A percentile compares a stretch with the other conserved stretches of the same genome.
These are phyloP conservation scores for Diplodia intermedia DNA, from an alignment of 2,329 filamentous ascomycete genomes.

Conservation along the genomic window DNA sequence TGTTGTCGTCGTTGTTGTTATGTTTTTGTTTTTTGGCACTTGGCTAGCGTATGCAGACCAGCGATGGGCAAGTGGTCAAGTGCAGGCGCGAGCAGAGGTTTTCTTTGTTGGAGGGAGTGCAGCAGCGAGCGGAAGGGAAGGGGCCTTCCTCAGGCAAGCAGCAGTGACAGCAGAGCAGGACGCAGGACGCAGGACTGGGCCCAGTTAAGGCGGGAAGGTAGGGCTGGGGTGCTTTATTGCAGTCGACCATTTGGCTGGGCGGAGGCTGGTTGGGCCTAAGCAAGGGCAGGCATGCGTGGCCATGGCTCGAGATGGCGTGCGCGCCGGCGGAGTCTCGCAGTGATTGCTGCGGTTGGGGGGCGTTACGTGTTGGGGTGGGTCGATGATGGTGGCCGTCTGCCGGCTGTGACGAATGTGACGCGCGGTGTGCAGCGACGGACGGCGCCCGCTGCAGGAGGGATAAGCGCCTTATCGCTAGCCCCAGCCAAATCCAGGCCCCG, in stretches of 20 bases:
- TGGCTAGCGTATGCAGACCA: background rate
- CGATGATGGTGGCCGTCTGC: slow-evolving; percentile 14
- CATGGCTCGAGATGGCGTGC: slow-evolving; percentile 12
- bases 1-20: background rate
- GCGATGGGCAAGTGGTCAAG: background rate
- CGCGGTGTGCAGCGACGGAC: slow-evolving; percentile 24
- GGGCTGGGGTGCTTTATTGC: background rate
- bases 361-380: slow-evolving; percentile 23
- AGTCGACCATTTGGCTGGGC: background rate
- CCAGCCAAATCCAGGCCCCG: background rate
- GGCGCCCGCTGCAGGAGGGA: background rate
- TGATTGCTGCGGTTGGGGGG: background rate
- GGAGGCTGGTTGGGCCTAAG: slow-evolving; percentile 4
- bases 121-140: background rate
- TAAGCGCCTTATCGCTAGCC: slow-evolving; percentile 10
- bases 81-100: background rate
- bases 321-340: background rate
- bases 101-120: background rate
- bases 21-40: too few relatives aligned
- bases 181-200: too few relatives aligned
- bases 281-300: slow-evolving; percentile 17
- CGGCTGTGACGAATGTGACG: slow-evolving; percentile 29
- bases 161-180: background rate
- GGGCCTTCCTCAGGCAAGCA: background rate
- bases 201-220: background rate